A percentile compares a stretch with the other conserved stretches of the same genome.
These are phyloP conservation scores for Mitragyna speciosa DNA, from an alignment of 257 asterid species.

Conservation along the genomic window DNA sequence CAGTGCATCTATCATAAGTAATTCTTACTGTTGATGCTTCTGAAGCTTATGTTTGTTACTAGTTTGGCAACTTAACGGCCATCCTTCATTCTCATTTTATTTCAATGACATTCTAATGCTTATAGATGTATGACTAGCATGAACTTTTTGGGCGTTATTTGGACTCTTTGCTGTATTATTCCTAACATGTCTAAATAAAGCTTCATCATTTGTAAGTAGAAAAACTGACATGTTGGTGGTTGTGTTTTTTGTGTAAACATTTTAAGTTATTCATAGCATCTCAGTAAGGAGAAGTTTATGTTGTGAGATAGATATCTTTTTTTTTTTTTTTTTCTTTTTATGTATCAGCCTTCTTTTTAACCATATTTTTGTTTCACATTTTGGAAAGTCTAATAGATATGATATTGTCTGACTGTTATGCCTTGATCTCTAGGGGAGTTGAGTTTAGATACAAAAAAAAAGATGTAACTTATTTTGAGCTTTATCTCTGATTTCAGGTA, in stretches of 20 bases:
- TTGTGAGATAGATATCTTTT: not conserved
- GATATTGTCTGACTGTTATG: not conserved
- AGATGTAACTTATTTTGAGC: not conserved
- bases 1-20: not conserved
- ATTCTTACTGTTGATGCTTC: not conserved
- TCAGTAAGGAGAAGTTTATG: not conserved
- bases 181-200: not conserved
- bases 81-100: not conserved
- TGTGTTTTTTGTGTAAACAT: not conserved
- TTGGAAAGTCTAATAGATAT: not conserved
- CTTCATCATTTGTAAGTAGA: not conserved
- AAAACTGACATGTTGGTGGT: not conserved
- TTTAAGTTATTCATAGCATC: not conserved
- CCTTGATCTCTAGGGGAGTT: not conserved
- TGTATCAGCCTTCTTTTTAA: not conserved
- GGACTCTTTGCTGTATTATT: not conserved
- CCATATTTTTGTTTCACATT: not conserved
- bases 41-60: not conserved
- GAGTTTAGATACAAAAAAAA: not conserved
- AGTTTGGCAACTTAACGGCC: not conserved
- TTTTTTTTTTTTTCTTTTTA: not conserved
- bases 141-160: not conserved
- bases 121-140: not conserved
- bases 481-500: constrained; percentile 35
- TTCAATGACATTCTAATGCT: constrained; percentile 1